phyloP scores from a whole-genome alignment of 352 stramenopile species.

The Phytophthora niederhauseri region DNA sequence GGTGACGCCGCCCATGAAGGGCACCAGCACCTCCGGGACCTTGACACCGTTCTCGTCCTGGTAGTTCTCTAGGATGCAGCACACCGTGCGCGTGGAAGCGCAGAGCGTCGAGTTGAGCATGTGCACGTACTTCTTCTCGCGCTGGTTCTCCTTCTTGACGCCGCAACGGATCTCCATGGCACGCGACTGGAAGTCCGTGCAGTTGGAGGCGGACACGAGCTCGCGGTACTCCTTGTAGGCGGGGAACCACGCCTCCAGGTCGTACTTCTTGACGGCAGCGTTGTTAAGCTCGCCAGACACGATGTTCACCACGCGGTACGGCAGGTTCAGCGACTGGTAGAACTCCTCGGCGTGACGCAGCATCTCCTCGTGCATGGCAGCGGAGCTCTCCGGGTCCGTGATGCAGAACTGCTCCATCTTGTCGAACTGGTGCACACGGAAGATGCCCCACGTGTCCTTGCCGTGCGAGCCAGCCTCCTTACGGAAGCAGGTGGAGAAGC shows the following conservation, averaged over 20 bases:
- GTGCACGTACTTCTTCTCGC: conserved; percentile 98
- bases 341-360: conserved; percentile 96
- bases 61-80: conserved; percentile 99
- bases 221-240: conserved; percentile 99
- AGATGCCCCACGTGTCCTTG: conserved; percentile 99
- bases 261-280: conserved; percentile 99
- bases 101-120: conserved; percentile 99
- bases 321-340: conserved; percentile 97
- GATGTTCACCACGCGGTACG: conserved; percentile 99
- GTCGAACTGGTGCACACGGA: conserved; percentile 99
- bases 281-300: conserved; percentile 99
- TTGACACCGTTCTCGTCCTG: conserved; percentile 97
- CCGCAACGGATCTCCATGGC: conserved; percentile 98
- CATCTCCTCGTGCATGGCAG: conserved; percentile 95
- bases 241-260: conserved; percentile 99
- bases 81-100: conserved; percentile 98
- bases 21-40: conserved; percentile 97
- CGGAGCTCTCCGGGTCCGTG: conserved; percentile 93
- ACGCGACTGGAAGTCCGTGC: conserved; percentile 98
- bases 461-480: conserved; percentile 99
- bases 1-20: conserved; percentile 98
- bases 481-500: conserved; percentile 99
- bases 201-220: conserved; percentile 99
- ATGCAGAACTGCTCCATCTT: conserved; percentile 99
- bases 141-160: conserved; percentile 95